A percentile compares a stretch with the other conserved stretches of the same genome.
Conservation (phyloP, 805 yeast species). For the Lipomyces sp. region DNA sequence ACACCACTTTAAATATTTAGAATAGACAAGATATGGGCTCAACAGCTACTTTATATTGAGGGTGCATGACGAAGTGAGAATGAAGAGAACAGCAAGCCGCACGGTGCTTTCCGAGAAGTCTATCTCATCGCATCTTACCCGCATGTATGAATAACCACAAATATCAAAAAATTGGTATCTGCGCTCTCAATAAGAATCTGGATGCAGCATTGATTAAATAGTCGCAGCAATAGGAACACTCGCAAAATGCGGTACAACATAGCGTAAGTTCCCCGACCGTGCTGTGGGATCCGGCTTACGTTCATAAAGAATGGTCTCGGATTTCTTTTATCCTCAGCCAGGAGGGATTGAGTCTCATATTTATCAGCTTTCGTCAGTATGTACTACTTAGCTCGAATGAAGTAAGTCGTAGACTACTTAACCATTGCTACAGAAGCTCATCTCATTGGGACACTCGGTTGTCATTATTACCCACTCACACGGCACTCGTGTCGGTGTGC, state of each 20-base stretch:
- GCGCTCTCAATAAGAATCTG: neutral
- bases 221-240: neutral
- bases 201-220: neutral
- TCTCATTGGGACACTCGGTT: slow-evolving; percentile 40
- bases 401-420: neutral
- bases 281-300: neutral
- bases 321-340: slow-evolving; percentile 96
- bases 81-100: too few species aligned
- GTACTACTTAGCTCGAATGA: slow-evolving; percentile 3
- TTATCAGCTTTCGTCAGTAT: slow-evolving; percentile 73
- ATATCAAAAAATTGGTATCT: neutral
- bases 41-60: neutral
- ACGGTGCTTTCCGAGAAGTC: too few species aligned
- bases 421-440: slow-evolving; percentile 33
- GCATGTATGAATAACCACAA: too few species aligned
- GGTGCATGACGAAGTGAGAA: too few species aligned
- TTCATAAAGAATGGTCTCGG: slow-evolving; percentile 74
- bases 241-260: slow-evolving; percentile 42
- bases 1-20: neutral
- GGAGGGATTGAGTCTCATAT: slow-evolving; percentile 98
- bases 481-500: slow-evolving; percentile 77
- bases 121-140: too few species aligned
- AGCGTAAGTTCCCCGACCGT: slow-evolving; percentile 39
- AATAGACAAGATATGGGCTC: neutral
- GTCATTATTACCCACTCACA: slow-evolving; percentile 87